A percentile compares a stretch with the other conserved stretches of the same genome.
Conservation (phyloP, 1,139 yeast species). For the Zygoascus sp. region DNA sequence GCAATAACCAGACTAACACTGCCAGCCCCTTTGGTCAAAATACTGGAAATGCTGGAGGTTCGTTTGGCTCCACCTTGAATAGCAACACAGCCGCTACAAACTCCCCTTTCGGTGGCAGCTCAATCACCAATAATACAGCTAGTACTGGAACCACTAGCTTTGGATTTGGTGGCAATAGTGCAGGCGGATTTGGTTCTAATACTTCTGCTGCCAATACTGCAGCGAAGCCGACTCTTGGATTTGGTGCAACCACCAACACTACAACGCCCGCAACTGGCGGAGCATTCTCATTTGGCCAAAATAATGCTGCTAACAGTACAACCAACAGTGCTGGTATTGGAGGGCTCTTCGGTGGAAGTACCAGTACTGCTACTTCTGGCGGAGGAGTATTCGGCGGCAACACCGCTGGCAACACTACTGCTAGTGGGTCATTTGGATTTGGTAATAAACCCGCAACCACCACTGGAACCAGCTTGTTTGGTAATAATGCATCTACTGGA, state of each 20-base stretch:
- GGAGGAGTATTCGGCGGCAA: conserved; percentile 15
- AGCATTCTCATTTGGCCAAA: conserved; percentile 27
- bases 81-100: conserved; percentile 8
- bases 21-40: conserved; percentile 31
- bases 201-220: conserved; percentile 7
- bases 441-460: conserved; percentile 19
- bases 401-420: conserved; percentile 1
- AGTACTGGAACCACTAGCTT: conserved; percentile 5
- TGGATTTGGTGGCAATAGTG: conserved; percentile 3
- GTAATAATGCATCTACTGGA: conserved; percentile 20
- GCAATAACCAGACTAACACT: conserved; percentile 17
- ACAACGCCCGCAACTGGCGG: conserved; percentile 21
- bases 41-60: conserved; percentile 19
- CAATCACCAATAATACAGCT: neutral
- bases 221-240: conserved; percentile 2
- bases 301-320: conserved; percentile 14
- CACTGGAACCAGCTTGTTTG: conserved; percentile 31
- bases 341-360: conserved; percentile 40
- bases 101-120: too few relatives aligned
- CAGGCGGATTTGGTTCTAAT: conserved; percentile 6
- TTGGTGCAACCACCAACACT: conserved; percentile 3
- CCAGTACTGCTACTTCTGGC: conserved; percentile 25
- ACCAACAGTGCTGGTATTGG: conserved; percentile 23
- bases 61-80: conserved; percentile 14
- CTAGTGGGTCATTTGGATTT: conserved; percentile 12